Evolutionary conservation across 148 eudicot species (phyloP).

Genomic region (Heliamphora exappendiculata): DNA sequence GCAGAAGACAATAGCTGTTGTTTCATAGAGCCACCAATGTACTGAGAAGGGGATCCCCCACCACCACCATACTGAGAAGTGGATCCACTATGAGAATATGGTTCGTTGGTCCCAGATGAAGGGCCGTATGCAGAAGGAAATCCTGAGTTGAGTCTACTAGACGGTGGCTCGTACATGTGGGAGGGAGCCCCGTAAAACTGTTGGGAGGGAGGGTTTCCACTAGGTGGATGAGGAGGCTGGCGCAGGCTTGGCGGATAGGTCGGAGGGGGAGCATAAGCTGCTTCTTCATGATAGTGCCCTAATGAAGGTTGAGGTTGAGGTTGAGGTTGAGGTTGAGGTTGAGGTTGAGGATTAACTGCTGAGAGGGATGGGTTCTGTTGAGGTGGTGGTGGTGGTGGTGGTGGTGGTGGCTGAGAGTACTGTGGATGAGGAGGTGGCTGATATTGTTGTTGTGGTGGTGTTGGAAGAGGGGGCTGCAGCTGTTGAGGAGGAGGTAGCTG

Average conservation of each 20-base stretch:
- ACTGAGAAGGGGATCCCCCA: constrained; percentile 45
- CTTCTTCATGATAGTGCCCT: constrained; percentile 55
- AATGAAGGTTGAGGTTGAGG: constrained; percentile 37
- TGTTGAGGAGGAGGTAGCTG: constrained; percentile 51
- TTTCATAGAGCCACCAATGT: constrained; percentile 51
- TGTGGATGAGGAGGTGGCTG: constrained; percentile 24
- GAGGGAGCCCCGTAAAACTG: constrained; percentile 48
- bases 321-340: constrained; percentile 43
- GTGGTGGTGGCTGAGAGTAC: constrained; percentile 9
- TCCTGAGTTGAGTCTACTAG: constrained; percentile 48
- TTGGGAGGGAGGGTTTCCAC: constrained; percentile 45
- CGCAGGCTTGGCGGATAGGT: constrained; percentile 36
- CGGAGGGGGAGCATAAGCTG: constrained; percentile 39
- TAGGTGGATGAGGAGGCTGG: constrained; percentile 40
- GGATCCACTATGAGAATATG: constrained; percentile 47
- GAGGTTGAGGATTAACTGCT: constrained; percentile 21
- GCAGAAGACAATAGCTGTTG: constrained; percentile 37
- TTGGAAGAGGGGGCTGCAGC: constrained; percentile 33
- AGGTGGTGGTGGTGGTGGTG: constrained; percentile 42
- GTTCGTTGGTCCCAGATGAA: constrained; percentile 45
- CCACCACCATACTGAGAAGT: constrained; percentile 61
- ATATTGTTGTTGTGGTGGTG: constrained; percentile 42
- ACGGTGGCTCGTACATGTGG: constrained; percentile 52
- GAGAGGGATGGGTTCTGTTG: constrained; percentile 44
- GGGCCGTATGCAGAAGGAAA: constrained; percentile 46